phyloP scores from a whole-genome alignment of 2,329 filamentous ascomycete genomes.

The Sclerotinia borealis region DNA sequence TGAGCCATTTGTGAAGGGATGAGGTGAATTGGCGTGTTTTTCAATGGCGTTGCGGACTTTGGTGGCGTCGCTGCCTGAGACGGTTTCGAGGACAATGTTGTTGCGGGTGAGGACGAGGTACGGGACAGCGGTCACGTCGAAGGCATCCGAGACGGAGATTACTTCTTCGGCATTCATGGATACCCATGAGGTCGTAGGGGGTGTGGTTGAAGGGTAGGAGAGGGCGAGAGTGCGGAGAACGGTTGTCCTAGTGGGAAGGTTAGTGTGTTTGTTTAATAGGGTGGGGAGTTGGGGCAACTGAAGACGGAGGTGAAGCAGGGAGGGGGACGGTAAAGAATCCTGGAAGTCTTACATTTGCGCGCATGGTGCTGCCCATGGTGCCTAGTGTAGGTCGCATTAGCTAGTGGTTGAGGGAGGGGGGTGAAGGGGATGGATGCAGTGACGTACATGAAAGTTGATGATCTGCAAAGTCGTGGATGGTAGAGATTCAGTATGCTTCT shows the following conservation, averaged over 20 bases:
- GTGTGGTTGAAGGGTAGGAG: constrained; percentile 45
- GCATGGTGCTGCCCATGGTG: constrained; percentile 83
- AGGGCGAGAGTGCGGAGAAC: constrained; percentile 80
- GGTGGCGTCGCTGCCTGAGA: constrained; percentile 83
- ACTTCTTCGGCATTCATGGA: constrained; percentile 92
- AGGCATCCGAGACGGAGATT: constrained; percentile 82
- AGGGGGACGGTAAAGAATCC: neutral
- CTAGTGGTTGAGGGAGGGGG: neutral
- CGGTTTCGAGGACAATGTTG: constrained; percentile 70
- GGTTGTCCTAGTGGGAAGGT: constrained; percentile 64
- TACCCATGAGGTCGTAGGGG: constrained; percentile 71
- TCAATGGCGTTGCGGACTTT: constrained; percentile 85
- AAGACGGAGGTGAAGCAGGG: constrained; percentile 82
- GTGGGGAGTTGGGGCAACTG: constrained; percentile 75
- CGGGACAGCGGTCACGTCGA: constrained; percentile 91
- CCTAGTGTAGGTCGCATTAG: constrained; percentile 32
- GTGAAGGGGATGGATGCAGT: neutral
- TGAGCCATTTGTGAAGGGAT: neutral
- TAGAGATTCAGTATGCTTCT: constrained; percentile 58
- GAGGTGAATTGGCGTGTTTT: constrained; percentile 44
- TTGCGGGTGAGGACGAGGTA: constrained; percentile 79
- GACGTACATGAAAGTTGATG: constrained; percentile 70
- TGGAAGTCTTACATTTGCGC: constrained; percentile 13
- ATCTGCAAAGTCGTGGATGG: constrained; percentile 68
- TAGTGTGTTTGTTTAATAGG: constrained; percentile 35